Evolutionary conservation across 495 filamentous ascomycete species (phyloP), one percentile per base, ranked within the genome.

Genomic region (Neurospora intermedia): DNA sequence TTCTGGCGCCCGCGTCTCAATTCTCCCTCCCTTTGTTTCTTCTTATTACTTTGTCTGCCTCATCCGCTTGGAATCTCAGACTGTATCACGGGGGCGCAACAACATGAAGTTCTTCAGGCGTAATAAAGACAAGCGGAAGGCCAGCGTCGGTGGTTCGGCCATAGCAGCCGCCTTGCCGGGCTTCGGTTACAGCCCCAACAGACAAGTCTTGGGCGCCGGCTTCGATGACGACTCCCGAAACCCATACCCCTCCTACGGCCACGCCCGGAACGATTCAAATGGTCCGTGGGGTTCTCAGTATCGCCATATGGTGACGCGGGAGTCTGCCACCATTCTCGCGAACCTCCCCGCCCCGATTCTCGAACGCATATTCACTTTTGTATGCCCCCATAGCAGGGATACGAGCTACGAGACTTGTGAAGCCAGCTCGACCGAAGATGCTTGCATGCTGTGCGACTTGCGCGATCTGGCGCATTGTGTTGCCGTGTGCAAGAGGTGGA

Each of bases 371-470:
- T 93, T 99, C 79, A 79, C 84, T 76, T 89, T 87, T 73, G 89
- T 98, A 72, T 98, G 96, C 74, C 95, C 96, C 18, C 96, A 98
- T 81, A 82, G 89, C 23, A 79, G 82, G 27, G 94, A 99, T 79
- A 84, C 91, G 73, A 90, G 85, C 72, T 97, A 95, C 81, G 88
- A 90, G 69, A 89, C 89, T 31, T 94, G 92, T 72, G 96, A 98
- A 83, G 87, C 92, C 78, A 94, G 92, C 59, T 88, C 91, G 75
- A 86, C 91, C 59, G 92, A 91, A 76, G 90, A 94, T 87, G 91
- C 90, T 74, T 99, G 96, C 82, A 94, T 95, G 93, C 89, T 97
- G 39, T 99, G 96, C 84, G 94, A 97, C 83, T 88, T 96, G 84
- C 91, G 94, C 74, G 94, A 98, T 80, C 87, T 99, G 72, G 90